Conservation (phyloP, 73 alveolate genomes). For the Durusdinium trenchii region DNA sequence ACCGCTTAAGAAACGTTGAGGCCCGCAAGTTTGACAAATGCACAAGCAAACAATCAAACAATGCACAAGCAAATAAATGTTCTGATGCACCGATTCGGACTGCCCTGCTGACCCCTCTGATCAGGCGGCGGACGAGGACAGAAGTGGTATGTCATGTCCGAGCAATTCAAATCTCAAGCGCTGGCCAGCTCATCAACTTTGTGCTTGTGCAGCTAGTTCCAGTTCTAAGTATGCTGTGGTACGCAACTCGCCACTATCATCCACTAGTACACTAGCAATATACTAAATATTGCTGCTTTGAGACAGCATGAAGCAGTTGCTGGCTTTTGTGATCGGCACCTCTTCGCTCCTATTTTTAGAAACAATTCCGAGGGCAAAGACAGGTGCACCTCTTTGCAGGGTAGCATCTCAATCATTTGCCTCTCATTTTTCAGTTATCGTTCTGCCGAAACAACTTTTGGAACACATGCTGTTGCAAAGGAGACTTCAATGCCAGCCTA, state of each 20-base stretch:
- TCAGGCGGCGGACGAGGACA: not conserved
- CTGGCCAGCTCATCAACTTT: not conserved
- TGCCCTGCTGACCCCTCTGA: not conserved
- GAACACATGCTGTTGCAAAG: no score
- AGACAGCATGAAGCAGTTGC: no score
- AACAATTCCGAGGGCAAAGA: conserved; percentile 60
- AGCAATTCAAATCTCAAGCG: not conserved
- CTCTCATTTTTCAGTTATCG: not conserved
- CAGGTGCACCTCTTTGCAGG: conserved; percentile 45
- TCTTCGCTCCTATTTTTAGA: conserved; percentile 2
- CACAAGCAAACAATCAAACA: not conserved
- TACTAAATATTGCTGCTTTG: no score
- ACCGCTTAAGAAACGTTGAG: not conserved
- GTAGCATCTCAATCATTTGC: conserved; percentile 35
- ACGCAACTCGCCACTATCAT: no score
- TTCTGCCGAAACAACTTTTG: not conserved
- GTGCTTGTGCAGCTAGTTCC: not conserved
- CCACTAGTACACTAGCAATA: no score
- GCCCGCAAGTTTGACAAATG: no score
- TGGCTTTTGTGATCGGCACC: no score
- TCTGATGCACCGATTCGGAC: not conserved
- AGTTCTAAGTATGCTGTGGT: no score
- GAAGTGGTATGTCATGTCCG: not conserved
- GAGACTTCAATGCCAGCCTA: no score
- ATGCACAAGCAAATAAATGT: not conserved